Base-by-base conservation (phyloP, 2,329 filamentous ascomycete species). In the Helotiales sp. region DNA sequence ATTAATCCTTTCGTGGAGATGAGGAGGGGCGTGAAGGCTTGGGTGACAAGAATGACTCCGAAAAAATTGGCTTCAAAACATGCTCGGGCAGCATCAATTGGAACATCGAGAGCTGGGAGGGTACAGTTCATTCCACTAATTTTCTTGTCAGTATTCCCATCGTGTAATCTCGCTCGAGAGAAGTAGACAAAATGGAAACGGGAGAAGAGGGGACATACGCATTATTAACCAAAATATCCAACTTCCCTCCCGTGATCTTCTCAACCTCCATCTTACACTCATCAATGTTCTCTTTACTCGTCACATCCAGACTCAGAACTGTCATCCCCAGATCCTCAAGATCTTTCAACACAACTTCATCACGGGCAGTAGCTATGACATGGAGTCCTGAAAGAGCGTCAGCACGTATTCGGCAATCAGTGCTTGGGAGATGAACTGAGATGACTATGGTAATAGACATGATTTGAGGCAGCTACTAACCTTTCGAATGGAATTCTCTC, bases 31-130 rank as follows among this genome's bases (percentile, higher is more conserved):
- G 63, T 60, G 55, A 74, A 74, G 5, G 66, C 57, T 63, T 83
- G 17, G 72, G 77, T 2, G 76, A 84, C 65, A 75, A 79, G 2
- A 62, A 60, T 4, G 63, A 75, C 22, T 77, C 81, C 60, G 66
- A 72, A 34, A 74, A 76, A 17, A 75, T 83, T 8, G 65, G 72
- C 29, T 46, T 74, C 72, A 53, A 73, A 74, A 27, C 66, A 66
- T 1, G 60, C 55, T 12, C 67, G 66, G 3, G 71, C 68, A n/a
- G 68, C 68, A 33, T 64, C 60, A 5, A 73, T 24, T 12, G 67
- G 59, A n/a, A 66, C 63, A 57, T 77, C 74, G 17, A 72, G 55
- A 19, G 64, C 63, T 3, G 67, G 67, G 17, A 67, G 19, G 6
- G 66, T 68, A 24, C 40, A 59, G 29, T 67, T 67, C 8, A 55